Evolutionary conservation across 768 basidiomycete species (phyloP).

Genomic region (Suillus hirtellus): DNA sequence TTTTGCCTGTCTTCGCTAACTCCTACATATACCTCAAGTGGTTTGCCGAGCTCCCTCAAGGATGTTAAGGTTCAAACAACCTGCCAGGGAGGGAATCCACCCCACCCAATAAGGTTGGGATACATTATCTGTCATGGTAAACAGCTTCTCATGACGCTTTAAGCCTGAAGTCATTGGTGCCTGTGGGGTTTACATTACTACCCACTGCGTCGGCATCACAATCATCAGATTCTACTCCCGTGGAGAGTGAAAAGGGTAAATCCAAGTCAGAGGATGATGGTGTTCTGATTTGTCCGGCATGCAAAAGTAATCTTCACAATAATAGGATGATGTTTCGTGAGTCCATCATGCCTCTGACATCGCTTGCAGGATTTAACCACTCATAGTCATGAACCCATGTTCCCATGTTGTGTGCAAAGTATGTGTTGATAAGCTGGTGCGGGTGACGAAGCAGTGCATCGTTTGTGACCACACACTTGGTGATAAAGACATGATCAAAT

Average conservation of each 20-base stretch:
- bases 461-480: conserved; percentile 73
- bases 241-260: conserved; percentile 35
- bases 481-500: conserved; percentile 75
- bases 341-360: conserved; percentile 26
- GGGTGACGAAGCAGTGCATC: conserved; percentile 77
- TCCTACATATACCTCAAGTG: conserved; percentile 69
- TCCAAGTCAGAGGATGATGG: conserved; percentile 51
- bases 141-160: conserved; percentile 10
- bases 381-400: conserved; percentile 78
- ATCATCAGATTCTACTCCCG: conserved; percentile 41
- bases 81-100: conserved; percentile 78
- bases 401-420: conserved; percentile 91
- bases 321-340: conserved; percentile 67
- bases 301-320: conserved; percentile 83
- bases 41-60: conserved; percentile 62
- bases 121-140: conserved; percentile 17
- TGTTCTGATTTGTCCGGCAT: conserved; percentile 82
- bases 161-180: conserved; percentile 81
- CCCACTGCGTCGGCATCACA: conserved; percentile 38
- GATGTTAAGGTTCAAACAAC: conserved; percentile 88
- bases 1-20: conserved; percentile 97
- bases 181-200: conserved; percentile 76
- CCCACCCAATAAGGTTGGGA: conserved; percentile 81
- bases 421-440: conserved; percentile 86
- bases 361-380: conserved; percentile 7